A percentile compares a stretch with the other conserved stretches of the same genome.
Evolutionary conservation across 2,329 filamentous ascomycete species (phyloP).

Genomic region (Incumbomyces delicatus): DNA sequence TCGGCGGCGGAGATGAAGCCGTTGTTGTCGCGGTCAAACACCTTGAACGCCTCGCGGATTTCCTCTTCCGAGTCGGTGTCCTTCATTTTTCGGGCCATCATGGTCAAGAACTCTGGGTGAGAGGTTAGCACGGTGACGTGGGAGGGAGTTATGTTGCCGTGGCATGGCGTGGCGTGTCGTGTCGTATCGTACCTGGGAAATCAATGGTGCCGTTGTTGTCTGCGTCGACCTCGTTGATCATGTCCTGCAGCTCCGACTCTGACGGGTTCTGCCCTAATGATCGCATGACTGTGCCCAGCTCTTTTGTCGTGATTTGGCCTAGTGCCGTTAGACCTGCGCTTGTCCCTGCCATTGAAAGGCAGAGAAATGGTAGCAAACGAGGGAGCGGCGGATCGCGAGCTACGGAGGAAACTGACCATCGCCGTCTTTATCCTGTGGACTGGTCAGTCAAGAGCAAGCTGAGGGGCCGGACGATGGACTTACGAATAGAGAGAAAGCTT

Average conservation of each 20-base stretch:
- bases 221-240: slow-evolving; percentile 89
- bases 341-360: not conserved
- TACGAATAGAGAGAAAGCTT: slow-evolving; percentile 99
- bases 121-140: too few species aligned
- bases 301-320: slow-evolving; percentile 90
- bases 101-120: slow-evolving; percentile 68
- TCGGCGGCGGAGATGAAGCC: slow-evolving; percentile 84
- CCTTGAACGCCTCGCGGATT: slow-evolving; percentile 82
- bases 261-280: slow-evolving; percentile 83
- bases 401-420: slow-evolving; percentile 57
- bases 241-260: slow-evolving; percentile 81
- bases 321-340: slow-evolving; percentile 6
- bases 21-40: slow-evolving; percentile 85
- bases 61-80: slow-evolving; percentile 86
- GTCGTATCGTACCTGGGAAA: slow-evolving; percentile 62
- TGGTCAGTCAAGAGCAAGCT: slow-evolving; percentile 15
- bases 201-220: slow-evolving; percentile 91
- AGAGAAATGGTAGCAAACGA: not conserved
- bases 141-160: too few species aligned
- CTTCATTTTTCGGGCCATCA: slow-evolving; percentile 95
- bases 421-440: slow-evolving; percentile 70
- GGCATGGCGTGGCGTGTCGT: too few species aligned
- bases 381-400: slow-evolving; percentile 6
- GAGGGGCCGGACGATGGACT: slow-evolving; percentile 36
- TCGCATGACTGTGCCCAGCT: slow-evolving; percentile 82